A percentile compares a stretch with the other conserved stretches of the same genome.
Conservation (phyloP, 2,329 filamentous ascomycete species). For the Saccharata proteae region DNA sequence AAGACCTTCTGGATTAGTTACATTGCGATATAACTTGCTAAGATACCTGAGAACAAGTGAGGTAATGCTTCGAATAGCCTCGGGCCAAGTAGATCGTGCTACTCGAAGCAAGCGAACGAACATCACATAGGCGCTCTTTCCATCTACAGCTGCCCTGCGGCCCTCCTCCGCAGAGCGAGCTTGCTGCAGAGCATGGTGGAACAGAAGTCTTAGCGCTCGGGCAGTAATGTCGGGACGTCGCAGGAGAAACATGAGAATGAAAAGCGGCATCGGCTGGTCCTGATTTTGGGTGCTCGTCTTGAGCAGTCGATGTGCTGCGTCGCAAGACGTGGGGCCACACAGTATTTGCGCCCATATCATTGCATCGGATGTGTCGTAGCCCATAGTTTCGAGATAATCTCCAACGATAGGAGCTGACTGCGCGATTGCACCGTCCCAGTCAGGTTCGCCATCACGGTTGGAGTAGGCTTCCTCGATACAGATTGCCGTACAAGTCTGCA, state of each 20-base stretch:
- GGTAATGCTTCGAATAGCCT: conserved; percentile 30
- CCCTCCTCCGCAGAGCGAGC: not conserved
- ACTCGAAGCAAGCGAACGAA: conserved; percentile 38
- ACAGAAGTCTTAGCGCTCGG: conserved; percentile 29
- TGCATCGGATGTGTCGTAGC: no score
- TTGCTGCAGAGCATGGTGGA: conserved; percentile 25
- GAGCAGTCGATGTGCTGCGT: no score
- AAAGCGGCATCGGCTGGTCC: conserved; percentile 30
- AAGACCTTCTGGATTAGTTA: not conserved
- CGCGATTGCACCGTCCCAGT: no score
- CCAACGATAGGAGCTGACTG: no score
- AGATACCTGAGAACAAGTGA: conserved; percentile 25
- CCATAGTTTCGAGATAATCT: no score
- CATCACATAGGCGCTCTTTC: conserved; percentile 22
- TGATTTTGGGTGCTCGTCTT: no score
- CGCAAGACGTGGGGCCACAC: no score
- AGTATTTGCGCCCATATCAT: no score
- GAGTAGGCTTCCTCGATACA: no score
- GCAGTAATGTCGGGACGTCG: conserved; percentile 30
- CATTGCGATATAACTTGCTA: not conserved
- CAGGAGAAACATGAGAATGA: conserved; percentile 36
- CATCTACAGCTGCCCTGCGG: conserved; percentile 4
- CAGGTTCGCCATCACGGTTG: no score
- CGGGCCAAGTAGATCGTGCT: conserved; percentile 38
- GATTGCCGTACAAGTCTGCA: no score